Evolutionary conservation across 140 eudicot genomes (phyloP), one percentile per base, ranked within the genome.

Genomic region (Senecio squalidus): DNA sequence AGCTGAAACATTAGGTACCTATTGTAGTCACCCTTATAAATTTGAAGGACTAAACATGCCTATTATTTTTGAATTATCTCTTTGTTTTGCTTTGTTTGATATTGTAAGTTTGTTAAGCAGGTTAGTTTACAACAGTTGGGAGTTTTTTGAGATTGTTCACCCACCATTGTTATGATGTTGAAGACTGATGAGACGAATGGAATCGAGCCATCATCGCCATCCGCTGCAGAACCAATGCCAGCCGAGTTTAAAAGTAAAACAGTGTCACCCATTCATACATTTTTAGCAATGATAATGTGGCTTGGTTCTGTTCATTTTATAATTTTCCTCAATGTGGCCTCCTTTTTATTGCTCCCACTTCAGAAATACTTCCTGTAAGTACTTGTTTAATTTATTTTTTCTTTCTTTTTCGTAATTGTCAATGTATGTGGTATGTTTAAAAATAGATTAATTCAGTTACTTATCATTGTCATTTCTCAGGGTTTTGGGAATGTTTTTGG

Each of bases 291-390:
- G 68, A n/a, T 72, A 0, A 4, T 90, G 10, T 80, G 94, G 94
- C 83, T 86, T 4, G 95, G 97, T 1, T 60, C 82, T 9, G 56
- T 83, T 52, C 89, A 86, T 66, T 58, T 86, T 66, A 80, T 63
- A 17, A 41, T 57, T 16, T 15, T 69, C 0, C 33, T 86, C 46
- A 60, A 80, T 47, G 10, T 86, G 46, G 67, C 53, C 50, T 76
- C 91, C 11, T 76, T 86, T 59, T 13, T 83, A 52, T 72, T 90
- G 60, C 85, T 90, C 43, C 83, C 97, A 39, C 70, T 79, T 27
- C 46, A 72, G 68, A 69, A 71, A 45, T 72, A 72, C 46, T 64
- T 83, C 31, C 9, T 67, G 97, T 56, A 64, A 72, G 77, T 48
- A 27, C 4, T 9, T 47, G 0, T 71, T 85, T 29, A 6, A 73